Evolutionary conservation across 257 asterid genomes (phyloP).

Genomic region (Nicotiana attenuata): DNA sequence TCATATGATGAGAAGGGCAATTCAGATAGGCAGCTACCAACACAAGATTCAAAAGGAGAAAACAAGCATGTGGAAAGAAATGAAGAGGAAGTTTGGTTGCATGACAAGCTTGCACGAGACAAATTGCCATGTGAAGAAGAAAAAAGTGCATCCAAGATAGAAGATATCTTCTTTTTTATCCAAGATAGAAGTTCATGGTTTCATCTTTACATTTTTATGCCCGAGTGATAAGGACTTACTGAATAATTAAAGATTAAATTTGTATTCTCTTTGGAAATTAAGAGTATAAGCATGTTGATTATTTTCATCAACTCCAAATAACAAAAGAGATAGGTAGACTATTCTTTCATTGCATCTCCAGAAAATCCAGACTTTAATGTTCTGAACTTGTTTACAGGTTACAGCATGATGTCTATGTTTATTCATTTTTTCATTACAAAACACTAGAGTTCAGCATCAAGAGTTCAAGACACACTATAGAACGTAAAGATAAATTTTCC

Average conservation of each 20-base stretch:
- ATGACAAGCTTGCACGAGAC: conserved; percentile 34
- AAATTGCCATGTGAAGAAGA: conserved; percentile 64
- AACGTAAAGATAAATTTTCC: background rate
- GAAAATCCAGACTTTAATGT: background rate
- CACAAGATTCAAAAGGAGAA: conserved; percentile 18
- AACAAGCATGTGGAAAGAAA: conserved; percentile 61
- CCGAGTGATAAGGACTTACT: background rate
- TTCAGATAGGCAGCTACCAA: conserved; percentile 22
- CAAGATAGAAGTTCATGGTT: background rate
- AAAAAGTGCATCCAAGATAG: conserved; percentile 50
- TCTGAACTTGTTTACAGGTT: background rate
- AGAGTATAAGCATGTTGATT: background rate
- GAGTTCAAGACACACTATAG: background rate
- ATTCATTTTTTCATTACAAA: background rate
- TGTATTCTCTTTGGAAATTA: background rate
- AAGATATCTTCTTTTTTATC: background rate
- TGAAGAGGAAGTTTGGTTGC: conserved; percentile 91
- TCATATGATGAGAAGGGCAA: conserved; percentile 49
- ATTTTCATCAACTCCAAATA: no score
- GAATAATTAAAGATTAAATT: background rate
- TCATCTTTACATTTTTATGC: background rate
- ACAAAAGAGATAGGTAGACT: background rate
- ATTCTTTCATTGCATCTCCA: background rate
- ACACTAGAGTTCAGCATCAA: background rate
- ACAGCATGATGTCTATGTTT: background rate